These are phyloP conservation scores for Dictyostelium firmibasis DNA, from an alignment of 78 protist species.

Conservation along the genomic window DNA sequence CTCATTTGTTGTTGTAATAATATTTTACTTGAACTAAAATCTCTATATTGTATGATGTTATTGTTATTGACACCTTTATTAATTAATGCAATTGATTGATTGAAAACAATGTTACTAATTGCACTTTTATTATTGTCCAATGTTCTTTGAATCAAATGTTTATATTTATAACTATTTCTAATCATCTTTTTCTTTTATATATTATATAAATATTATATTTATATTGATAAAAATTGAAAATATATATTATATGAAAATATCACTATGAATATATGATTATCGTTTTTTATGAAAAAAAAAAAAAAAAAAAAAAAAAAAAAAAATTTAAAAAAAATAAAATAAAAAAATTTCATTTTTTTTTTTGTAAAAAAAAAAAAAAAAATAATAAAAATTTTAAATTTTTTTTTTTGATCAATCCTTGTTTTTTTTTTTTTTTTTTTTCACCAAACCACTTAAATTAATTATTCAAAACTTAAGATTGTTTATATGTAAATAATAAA, in stretches of 20 bases:
- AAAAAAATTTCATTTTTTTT: too few species aligned
- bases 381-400: background rate
- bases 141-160: background rate
- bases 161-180: background rate
- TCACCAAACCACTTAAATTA: too few species aligned
- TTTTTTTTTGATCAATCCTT: background rate
- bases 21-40: background rate
- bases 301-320: background rate
- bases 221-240: background rate
- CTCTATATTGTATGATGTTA: background rate
- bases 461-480: too few species aligned
- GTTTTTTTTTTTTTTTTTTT: background rate
- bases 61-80: background rate
- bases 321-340: background rate
- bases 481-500: too few species aligned
- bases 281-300: background rate
- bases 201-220: background rate
- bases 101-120: background rate
- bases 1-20: background rate
- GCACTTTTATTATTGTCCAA: background rate
- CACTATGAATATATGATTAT: too few species aligned
- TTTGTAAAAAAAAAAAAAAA: background rate
- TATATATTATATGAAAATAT: background rate
- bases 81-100: background rate
- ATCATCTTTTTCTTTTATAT: background rate